Base-by-base conservation (phyloP, 73 alveolate genomes). In the Uronychia binucleata region DNA sequence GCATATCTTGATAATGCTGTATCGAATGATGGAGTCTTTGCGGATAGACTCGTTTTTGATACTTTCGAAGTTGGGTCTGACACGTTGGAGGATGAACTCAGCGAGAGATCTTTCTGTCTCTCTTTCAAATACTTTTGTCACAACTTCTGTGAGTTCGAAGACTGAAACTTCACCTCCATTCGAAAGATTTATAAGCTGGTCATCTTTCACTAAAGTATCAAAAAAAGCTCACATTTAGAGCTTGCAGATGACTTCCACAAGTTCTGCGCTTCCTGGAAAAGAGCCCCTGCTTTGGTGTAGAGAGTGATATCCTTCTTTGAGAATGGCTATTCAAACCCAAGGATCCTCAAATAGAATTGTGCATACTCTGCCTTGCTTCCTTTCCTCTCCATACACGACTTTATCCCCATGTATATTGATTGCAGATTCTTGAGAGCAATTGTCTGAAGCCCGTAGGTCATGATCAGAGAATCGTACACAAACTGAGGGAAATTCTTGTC, bases 111-210 rank as follows among this genome's bases (percentile, higher is more conserved):
- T 19, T 0, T 31, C 28, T 32, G 74, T 57, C 26, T 78, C 76
- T 29, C 79, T 86, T 31, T 86, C 86, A 26, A 86, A 33, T 29
- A 83, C 83, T 58, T 28, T 58, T 1, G 34, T 77, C 35, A 78
- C 28, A 25, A 77, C 83, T 60, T 86, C 92, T 0, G 26, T 59
- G 27, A 79, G 60, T 77, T 78, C 92, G 34, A 86, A 86, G 57
- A 86, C 92, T 1, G 92, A 79, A 31, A 84, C 57, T 26, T 77
- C 67, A 8, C 92, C 92, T 5, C 92, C 92, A 30, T 27, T 26
- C 30, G 19, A 5, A 19, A 86, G 14, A 59, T 78, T 86, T 0
- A 1, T 28, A 28, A 29, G 58, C 11, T 57, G 30, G 35, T 86
- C 92, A 29, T 86, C 92, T 32, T 78, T 59, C 8, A 86, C 75